A percentile compares a stretch with the other conserved stretches of the same genome.
phyloP scores from a whole-genome alignment of 1,139 yeast species.

The Saccharomyces hybrid region DNA sequence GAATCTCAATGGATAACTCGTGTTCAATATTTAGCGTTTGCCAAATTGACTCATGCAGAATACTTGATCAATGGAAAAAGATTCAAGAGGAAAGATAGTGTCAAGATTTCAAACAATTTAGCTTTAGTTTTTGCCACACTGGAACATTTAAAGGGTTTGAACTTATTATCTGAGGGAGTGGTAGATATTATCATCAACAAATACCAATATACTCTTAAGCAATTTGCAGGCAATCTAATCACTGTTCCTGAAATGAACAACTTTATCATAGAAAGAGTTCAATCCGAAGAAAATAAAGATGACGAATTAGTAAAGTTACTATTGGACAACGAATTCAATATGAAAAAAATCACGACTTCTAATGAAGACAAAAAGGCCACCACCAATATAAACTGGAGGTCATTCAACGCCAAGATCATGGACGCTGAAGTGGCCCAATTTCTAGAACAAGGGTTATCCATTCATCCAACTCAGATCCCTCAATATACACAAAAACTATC shows the following conservation, averaged over 20 bases:
- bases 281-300: conserved; percentile 31
- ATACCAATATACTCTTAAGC: conserved; percentile 28
- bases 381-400: conserved; percentile 57
- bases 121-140: conserved; percentile 23
- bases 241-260: conserved; percentile 20
- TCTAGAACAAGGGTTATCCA: conserved; percentile 33
- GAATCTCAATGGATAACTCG: conserved; percentile 33
- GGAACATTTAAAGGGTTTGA: conserved; percentile 13
- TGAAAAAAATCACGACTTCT: conserved; percentile 16
- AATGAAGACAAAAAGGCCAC: conserved; percentile 26
- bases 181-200: conserved; percentile 18
- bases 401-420: conserved; percentile 57
- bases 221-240: conserved; percentile 20
- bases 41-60: conserved; percentile 53
- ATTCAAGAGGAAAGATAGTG: conserved; percentile 44
- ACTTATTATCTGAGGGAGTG: conserved; percentile 12
- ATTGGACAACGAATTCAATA: conserved; percentile 33
- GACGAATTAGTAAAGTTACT: conserved; percentile 38
- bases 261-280: conserved; percentile 14
- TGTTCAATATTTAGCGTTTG: conserved; percentile 55
- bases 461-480: conserved; percentile 26
- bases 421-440: conserved; percentile 69
- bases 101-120: conserved; percentile 18
- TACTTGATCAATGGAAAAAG: conserved; percentile 34
- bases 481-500: conserved; percentile 43